Base-by-base conservation (phyloP, 352 stramenopile genomes). In the Globisporangium barbulae region DNA sequence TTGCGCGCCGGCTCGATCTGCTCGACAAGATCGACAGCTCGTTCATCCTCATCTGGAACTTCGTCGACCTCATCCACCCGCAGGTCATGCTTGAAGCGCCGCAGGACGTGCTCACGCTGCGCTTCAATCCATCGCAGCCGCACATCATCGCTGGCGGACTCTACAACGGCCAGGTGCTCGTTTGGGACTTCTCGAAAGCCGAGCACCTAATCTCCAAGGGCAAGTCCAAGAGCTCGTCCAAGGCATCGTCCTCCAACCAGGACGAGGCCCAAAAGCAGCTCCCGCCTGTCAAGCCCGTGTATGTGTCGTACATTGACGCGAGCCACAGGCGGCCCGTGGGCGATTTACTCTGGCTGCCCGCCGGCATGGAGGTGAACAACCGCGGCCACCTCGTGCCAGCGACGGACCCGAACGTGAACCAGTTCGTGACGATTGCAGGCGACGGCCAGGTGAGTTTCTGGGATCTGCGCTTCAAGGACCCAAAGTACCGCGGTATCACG, bases 21-120 rank as follows among this genome's bases (percentile, higher is more conserved):
- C 68, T 90, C 19, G 78, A 89, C 57, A 88, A 83, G 49, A 79
- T 87, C 17, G 79, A 97, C 61, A 93, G 79, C 45, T 95, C 91
- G 9, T 98, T 91, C 71, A 88, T 98, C 39, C 68, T 98, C 33
- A 79, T 98, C 44, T 98, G 93, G 94, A 96, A 98, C 64, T 98
- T 98, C 65, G 78, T 87, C 5, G 90, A 98, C 62, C 76, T 98
- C n/a, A 98, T 98, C 49, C 89, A 97, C 60, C 94, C 93, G 15
- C 85, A 97, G 70, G 70, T 98, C 56, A 96, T 98, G 76, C 88
- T 98, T 19, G 85, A 98, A 69, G 81, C 88, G 1, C 91, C 91
- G 5, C 90, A 97, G 53, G 93, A 98, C 58, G 87, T 97, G 10
- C 74, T 93, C 39, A 76, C 83, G 41, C 86, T 98, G 70, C 76